Evolutionary conservation across 768 basidiomycete species (phyloP), one percentile per base, ranked within the genome.

Genomic region (Inosperma sp.): DNA sequence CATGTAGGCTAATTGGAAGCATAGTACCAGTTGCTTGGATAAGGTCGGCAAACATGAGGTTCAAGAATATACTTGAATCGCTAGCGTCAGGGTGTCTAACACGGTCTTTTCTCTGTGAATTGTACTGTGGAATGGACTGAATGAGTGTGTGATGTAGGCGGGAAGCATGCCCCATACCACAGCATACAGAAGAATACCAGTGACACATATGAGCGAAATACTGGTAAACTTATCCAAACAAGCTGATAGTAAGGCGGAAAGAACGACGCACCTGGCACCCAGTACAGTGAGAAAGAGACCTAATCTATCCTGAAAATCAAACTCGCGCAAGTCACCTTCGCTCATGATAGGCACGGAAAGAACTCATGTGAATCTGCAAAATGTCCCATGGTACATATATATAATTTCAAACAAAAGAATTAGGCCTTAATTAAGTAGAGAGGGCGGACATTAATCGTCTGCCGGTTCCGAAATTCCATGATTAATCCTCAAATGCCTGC

Each of bases 31-130:
- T 61, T 8, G 77, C 74, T 62, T 80, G 77, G 12, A 73, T 49
- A 5, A 79, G 53, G 49, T 80, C 79, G 17, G 73, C 72, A 5
- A 77, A 21, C 56, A 81, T 70, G 34, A 80, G 58, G 26, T 72
- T 78, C 8, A 78, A 54, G 49, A 81, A 77, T 37, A 79, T 72
- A 33, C 62, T 63, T 2, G 66, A 70, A 43, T 65, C 67, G 16
- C 54, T 67, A 8, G 66, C 68, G 42, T 70, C 69, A 7, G 53
- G 23, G 12, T 48, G 33, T 39, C 46, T 51, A 22, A 51, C 49
- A 52, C 57, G 58, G 10, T 44, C 54, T 7, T 30, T 29, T 19
- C 55, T 23, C 16, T 51, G 59, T 16, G 53, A 61, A 55, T 58
- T 59, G 30, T 53, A 57, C 58, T 57, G 37, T 25, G 12, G 16